Base-by-base conservation (phyloP, 306 rosid species). In the Sphenostylis stenocarpa region DNA sequence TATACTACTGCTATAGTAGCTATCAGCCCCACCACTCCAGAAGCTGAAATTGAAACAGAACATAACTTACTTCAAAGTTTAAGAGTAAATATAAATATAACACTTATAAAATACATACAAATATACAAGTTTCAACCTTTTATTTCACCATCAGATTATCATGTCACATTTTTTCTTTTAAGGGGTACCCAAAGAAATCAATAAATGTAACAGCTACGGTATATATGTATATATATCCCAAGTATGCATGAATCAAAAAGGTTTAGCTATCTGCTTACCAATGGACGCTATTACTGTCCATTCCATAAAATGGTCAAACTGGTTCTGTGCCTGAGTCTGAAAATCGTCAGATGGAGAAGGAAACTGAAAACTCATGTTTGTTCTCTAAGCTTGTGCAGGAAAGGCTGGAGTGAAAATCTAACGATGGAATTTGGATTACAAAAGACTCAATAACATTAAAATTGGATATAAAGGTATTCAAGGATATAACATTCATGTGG, bases 1-100 rank as follows among this genome's bases (percentile, higher is more conserved):
- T 82, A 82, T 15, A 60, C 88, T 28, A 87, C 44, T 57, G 88
- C 91, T 63, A 82, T 15, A 49, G 65, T 29, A 6, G 88, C 82
- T 23, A 70, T 43, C 7, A 66, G 66, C 11, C 44, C 11, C 81
- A 84, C 85, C 66, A 82, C 4, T n/a, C 57, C 72, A 67, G 12
- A 64, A 73, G 82, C 91, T 87, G 82, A 73, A 80, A 76, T 48
- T 23, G n/a, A 69, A 76, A 70, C 33, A 38, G 4, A 79, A 24
- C 39, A 67, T 19, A 45, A 72, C 12, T n/a, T n/a, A n/a, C n/a
- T n/a, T n/a, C n/a, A n/a, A n/a, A n/a, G n/a, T n/a, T n/a, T n/a
- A n/a, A n/a, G n/a, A n/a, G n/a, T n/a, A n/a, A n/a, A n/a, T n/a
- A n/a, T n/a, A n/a, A n/a, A n/a, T n/a, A n/a, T n/a, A n/a, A n/a